These are phyloP conservation scores for Boechera stricta DNA, from an alignment of 345 rosid species.

Conservation along the genomic window DNA sequence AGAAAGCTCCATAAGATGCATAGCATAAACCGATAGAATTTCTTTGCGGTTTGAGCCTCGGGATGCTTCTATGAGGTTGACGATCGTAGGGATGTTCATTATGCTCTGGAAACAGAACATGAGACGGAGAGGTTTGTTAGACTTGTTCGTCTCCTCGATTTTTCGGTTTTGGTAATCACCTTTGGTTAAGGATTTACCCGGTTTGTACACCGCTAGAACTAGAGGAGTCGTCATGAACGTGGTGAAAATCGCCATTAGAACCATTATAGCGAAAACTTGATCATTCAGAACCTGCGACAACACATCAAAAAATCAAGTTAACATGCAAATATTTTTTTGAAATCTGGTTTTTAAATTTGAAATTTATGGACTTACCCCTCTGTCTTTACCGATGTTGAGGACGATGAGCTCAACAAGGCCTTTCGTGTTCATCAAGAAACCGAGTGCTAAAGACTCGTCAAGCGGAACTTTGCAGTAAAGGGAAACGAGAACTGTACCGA, in stretches of 20 bases:
- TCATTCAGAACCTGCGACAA: slow-evolving; percentile 57
- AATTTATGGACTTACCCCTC: slow-evolving; percentile 43
- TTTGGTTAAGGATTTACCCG: slow-evolving; percentile 48
- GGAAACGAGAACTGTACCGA: slow-evolving; percentile 56
- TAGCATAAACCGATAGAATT: slow-evolving; percentile 77
- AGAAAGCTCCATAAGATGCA: slow-evolving; percentile 94
- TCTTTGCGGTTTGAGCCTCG: slow-evolving; percentile 74
- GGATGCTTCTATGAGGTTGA: slow-evolving; percentile 69
- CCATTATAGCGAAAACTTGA: slow-evolving; percentile 62
- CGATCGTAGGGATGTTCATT: slow-evolving; percentile 60
- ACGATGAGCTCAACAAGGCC: slow-evolving; percentile 54
- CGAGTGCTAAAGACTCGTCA: slow-evolving; percentile 60
- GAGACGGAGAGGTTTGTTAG: slow-evolving; percentile 52
- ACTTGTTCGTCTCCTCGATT: slow-evolving; percentile 47
- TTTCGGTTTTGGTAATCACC: slow-evolving; percentile 50
- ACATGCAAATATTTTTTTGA: background rate
- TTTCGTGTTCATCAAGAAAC: slow-evolving; percentile 72
- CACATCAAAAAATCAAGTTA: background rate
- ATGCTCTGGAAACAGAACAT: slow-evolving; percentile 62
- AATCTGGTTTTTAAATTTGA: background rate
- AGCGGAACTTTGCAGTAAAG: slow-evolving; percentile 53
- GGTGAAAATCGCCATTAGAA: slow-evolving; percentile 71
- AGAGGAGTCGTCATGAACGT: slow-evolving; percentile 74
- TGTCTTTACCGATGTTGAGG: slow-evolving; percentile 68
- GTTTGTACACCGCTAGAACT: slow-evolving; percentile 66